Percentiles rank a stretch among this genome's conserved stretches.
These are phyloP conservation scores for Oxytropis ochrocephala DNA, from an alignment of 306 rosid species.

Conservation along the genomic window DNA sequence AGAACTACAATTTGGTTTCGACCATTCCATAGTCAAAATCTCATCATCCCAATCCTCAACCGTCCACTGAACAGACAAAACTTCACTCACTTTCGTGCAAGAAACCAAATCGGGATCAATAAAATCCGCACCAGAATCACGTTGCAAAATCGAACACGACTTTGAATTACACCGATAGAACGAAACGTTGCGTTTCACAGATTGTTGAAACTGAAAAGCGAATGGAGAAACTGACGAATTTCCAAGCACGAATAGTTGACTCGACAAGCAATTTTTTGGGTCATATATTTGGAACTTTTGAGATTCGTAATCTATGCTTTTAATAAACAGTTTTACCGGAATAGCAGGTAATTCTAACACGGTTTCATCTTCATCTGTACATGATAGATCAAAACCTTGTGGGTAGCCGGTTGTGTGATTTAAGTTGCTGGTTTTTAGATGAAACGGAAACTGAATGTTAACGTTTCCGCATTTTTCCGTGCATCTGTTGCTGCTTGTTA, in stretches of 20 bases:
- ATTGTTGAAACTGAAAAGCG: background rate
- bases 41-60: background rate
- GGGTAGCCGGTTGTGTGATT: background rate
- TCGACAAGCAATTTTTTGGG: slow-evolving; percentile 18
- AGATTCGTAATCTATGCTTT: slow-evolving; percentile 3
- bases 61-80: background rate
- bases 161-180: slow-evolving; percentile 16
- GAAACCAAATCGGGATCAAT: background rate
- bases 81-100: slow-evolving; percentile 7
- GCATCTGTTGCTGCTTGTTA: background rate
- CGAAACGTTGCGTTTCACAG: background rate
- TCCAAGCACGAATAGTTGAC: background rate
- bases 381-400: slow-evolving; percentile 14
- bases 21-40: slow-evolving; percentile 1
- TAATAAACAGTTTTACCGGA: background rate
- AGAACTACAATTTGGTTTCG: background rate
- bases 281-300: background rate
- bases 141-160: background rate
- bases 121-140: background rate
- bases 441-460: slow-evolving; percentile 22
- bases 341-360: slow-evolving; percentile 1
- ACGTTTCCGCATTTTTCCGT: slow-evolving; percentile 16
- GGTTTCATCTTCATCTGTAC: background rate
- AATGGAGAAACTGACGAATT: slow-evolving; percentile 17
- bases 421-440: background rate